phyloP scores from a whole-genome alignment of 805 yeast species.

The Nematodospora valgi region DNA sequence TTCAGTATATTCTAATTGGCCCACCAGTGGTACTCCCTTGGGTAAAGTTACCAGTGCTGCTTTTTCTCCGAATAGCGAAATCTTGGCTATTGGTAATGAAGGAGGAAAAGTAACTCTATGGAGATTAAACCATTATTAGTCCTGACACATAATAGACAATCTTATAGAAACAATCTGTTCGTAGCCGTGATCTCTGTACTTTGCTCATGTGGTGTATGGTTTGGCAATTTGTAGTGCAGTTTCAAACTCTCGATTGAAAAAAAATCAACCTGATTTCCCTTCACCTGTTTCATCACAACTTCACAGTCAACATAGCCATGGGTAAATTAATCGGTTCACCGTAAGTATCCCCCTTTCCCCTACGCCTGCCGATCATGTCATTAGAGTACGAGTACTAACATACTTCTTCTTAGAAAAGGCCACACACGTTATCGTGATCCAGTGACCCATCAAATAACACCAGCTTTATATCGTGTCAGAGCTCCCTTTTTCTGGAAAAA shows the following conservation, averaged over 20 bases:
- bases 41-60: constrained; percentile 85
- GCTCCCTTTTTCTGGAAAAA: constrained; percentile 81
- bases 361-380: neutral
- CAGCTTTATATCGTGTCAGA: constrained; percentile 89
- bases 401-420: constrained; percentile 32
- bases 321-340: constrained; percentile 10
- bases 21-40: constrained; percentile 92
- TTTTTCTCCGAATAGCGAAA: constrained; percentile 77
- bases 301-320: too few species aligned
- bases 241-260: too few species aligned
- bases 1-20: constrained; percentile 91
- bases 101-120: constrained; percentile 88
- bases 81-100: constrained; percentile 87
- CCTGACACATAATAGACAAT: neutral
- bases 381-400: constrained; percentile 10
- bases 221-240: too few species aligned
- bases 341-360: constrained; percentile 2
- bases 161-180: too few species aligned
- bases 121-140: constrained; percentile 77
- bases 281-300: too few species aligned
- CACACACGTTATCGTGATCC: constrained; percentile 53
- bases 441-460: constrained; percentile 81
- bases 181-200: too few species aligned
- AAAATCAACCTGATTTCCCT: too few species aligned
- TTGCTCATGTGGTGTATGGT: too few species aligned